Conservation (phyloP, 2,329 filamentous ascomycete genomes). For the Scortechinia acanthostroma region DNA sequence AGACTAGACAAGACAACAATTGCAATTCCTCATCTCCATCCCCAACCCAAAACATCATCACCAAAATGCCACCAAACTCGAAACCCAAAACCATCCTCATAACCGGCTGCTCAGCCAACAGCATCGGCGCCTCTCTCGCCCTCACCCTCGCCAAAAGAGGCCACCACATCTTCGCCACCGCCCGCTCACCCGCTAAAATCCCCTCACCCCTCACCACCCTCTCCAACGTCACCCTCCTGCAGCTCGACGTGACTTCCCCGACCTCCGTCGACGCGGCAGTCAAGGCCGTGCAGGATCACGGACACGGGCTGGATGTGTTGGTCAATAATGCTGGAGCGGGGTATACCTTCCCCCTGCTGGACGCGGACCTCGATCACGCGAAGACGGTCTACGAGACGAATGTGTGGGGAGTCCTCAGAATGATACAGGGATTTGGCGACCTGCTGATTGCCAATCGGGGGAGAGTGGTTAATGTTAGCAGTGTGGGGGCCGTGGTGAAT, state of each 20-base stretch:
- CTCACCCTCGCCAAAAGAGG: conserved; percentile 21
- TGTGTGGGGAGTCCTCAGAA: conserved; percentile 22
- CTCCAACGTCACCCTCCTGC: conserved; percentile 14
- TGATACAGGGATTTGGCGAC: conserved; percentile 24
- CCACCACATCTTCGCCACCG: conserved; percentile 30
- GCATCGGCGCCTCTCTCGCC: conserved; percentile 28
- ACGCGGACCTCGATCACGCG: conserved; percentile 20
- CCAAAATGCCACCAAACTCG: too few species aligned
- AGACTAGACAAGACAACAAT: too few species aligned
- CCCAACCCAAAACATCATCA: too few species aligned
- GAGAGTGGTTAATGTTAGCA: conserved; percentile 12
- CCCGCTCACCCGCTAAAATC: conserved; percentile 23
- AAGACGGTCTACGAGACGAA: conserved; percentile 30
- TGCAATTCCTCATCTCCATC: too few species aligned
- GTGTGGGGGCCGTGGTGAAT: conserved; percentile 4
- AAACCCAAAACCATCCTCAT: not conserved
- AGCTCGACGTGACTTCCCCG: conserved; percentile 15
- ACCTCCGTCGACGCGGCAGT: conserved; percentile 12
- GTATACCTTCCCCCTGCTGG: conserved; percentile 23
- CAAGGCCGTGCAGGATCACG: conserved; percentile 9
- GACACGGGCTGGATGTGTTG: conserved; percentile 26
- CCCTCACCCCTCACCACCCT: conserved; percentile 15
- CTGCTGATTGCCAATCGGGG: conserved; percentile 15
- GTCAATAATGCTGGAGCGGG: conserved; percentile 32
- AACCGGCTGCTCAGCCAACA: conserved; percentile 21